Base-by-base conservation (phyloP, 345 rosid genomes). In the Barbarea vulgaris region DNA sequence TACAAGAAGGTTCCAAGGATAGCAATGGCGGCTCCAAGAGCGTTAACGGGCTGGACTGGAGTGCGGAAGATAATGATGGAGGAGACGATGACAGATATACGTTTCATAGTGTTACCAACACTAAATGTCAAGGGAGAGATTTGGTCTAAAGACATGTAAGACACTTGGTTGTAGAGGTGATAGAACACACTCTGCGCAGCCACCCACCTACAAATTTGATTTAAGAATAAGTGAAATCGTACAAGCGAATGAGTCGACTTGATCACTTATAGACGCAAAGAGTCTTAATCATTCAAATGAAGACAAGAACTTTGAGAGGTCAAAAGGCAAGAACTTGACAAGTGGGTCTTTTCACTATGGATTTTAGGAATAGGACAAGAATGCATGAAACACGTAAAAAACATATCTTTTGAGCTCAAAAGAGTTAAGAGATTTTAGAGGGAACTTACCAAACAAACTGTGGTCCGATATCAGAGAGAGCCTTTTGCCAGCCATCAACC, bases 11-110 rank as follows among this genome's bases (percentile, higher is more conserved):
- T 93, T 76, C 99, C 99, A 7, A 95, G 85, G 82, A 93, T 66
- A 4, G 99, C 99, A 7, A 95, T 89, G 83, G 97, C 98, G 22
- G 98, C 97, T 71, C 99, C 98, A 56, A 95, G 90, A 17, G 96
- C 94, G 51, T 95, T 95, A 73, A 93, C 72, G 1, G 98, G 98
- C 80, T 83, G 98, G 76, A 95, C 86, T 28, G 98, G 98, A n/a
- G 98, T 93, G 78, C 52, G 97, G 93, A 95, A 95, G 82, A 95
- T 90, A 78, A 95, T 95, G 78, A 95, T 95, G 69, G 99, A 95
- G 50, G 99, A 87, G 82, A 92, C 96, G 0, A 95, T 95, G 77
- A 95, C 99, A 0, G 98, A 95, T 53, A 95, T 90, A 75, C 99
- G 92, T 75, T 95, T 95, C 98, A 95, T 90, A 19, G 98, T 91